phyloP scores from a whole-genome alignment of 2,329 filamentous ascomycete genomes.

The Macrophomina phaseolina region DNA sequence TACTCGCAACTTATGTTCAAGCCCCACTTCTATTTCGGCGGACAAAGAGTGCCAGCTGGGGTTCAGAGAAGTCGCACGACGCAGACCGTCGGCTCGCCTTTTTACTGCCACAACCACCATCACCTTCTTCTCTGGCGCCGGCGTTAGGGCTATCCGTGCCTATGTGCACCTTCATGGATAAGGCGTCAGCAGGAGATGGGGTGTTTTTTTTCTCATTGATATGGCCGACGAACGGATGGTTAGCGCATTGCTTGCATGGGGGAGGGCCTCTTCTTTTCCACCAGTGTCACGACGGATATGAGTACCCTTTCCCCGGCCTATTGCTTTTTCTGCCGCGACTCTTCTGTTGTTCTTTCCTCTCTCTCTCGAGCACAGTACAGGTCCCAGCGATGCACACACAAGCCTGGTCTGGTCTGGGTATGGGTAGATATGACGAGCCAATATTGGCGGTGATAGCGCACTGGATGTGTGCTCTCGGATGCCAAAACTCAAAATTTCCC shows the following conservation, averaged over 20 bases:
- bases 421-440: conserved; percentile 2
- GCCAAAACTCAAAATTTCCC: neutral
- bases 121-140: conserved; percentile 5
- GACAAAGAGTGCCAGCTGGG: neutral
- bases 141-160: conserved; percentile 2
- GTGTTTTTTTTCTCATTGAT: neutral
- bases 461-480: neutral
- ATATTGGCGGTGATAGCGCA: neutral
- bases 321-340: too few relatives aligned
- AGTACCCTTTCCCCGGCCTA: neutral
- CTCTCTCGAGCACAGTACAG: neutral
- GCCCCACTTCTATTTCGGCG: neutral
- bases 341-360: neutral
- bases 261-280: neutral
- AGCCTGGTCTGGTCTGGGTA: neutral
- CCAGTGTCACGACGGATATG: neutral
- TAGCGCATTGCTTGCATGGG: conserved; percentile 16
- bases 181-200: conserved; percentile 12
- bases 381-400: neutral
- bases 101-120: neutral
- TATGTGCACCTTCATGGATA: conserved; percentile 4
- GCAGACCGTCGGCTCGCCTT: neutral
- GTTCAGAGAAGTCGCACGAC: neutral
- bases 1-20: neutral
- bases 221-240: neutral